Base-by-base conservation (phyloP, 495 filamentous ascomycete species). In the Daldinia bambusicola region DNA sequence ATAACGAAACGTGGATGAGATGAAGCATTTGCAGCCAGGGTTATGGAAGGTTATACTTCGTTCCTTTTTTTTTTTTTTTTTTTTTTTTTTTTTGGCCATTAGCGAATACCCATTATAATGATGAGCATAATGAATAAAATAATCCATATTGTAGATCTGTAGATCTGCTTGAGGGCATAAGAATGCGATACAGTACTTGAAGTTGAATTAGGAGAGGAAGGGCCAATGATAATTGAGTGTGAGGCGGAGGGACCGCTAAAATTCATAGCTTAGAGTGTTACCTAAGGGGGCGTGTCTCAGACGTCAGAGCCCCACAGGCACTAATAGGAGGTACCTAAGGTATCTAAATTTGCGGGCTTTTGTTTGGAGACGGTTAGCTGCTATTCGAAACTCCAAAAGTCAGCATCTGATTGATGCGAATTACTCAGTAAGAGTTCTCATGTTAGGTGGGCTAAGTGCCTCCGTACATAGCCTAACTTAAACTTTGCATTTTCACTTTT, bases 61-160 rank as follows among this genome's bases (percentile, higher is more conserved):
- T 36, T 7, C 13, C 20, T 6, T 57, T 14, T 18, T 30, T 59
- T 55, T 48, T 6, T 26, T 26, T 26, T 26, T 26, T n/a, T 36
- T 41, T 50, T 41, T 51, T 50, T 56, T 26, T 2, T 31, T 56
- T 40, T 56, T 60, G n/a, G 45, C 37, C n/a, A 14, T 16, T 68
- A 53, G 31, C 32, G 48, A 37, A 68, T 72, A 72, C 70, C 70
- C 69, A 31, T 48, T 60, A 56, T 61, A 60, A 67, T 67, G 59
- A 67, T 26, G 13, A 50, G 41, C 13, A 64, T n/a, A 6, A 43
- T 10, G 9, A 36, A 36, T 10, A 2, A 2, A 1, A 36, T 9
- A 1, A 7, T 20, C 8, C 7, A 45, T 20, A 7, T 45, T 16
- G 14, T 43, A 57, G 18, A 34, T 40, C 1, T 26, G 26, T 26